phyloP scores from a whole-genome alignment of 192 early-diverging fungal genomes.

The Piromyces sp. region DNA sequence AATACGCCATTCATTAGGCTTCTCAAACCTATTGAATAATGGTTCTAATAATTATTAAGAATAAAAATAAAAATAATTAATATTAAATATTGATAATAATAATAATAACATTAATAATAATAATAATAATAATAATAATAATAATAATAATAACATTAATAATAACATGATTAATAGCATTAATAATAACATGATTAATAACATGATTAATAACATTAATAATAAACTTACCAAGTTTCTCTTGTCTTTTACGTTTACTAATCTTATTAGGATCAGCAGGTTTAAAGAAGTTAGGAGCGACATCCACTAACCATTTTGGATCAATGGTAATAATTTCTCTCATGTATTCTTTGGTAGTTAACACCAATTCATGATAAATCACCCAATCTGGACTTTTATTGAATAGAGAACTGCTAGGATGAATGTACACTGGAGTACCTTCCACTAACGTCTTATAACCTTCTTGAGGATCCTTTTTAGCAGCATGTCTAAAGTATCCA shows the following conservation, averaged over 20 bases:
- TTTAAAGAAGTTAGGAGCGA: slow-evolving; percentile 97
- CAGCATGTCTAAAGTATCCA: slow-evolving; percentile 88
- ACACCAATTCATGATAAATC: slow-evolving; percentile 80
- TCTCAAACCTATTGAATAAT: slow-evolving; percentile 49
- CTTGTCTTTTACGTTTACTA: slow-evolving; percentile 77
- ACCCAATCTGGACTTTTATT: slow-evolving; percentile 89
- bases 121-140: no score
- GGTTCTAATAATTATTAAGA: no score
- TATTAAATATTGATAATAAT: no score
- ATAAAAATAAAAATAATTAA: no score
- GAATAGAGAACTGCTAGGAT: slow-evolving; percentile 89
- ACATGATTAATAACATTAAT: slow-evolving; percentile 66
- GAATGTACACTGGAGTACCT: slow-evolving; percentile 92
- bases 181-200: no score
- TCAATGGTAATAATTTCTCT: slow-evolving; percentile 73
- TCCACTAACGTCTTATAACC: slow-evolving; percentile 98
- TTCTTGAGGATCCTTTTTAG: slow-evolving; percentile 97
- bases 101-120: no score
- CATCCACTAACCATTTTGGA: slow-evolving; percentile 83
- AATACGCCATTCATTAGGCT: slow-evolving; percentile 93
- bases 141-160: no score
- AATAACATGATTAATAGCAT: no score
- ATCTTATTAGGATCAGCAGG: slow-evolving; percentile 87
- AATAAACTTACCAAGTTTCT: slow-evolving; percentile 76
- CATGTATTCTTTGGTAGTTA: slow-evolving; percentile 88